Evolutionary conservation across 352 stramenopile species (phyloP).

Genomic region (Phytophthora agathidicida): DNA sequence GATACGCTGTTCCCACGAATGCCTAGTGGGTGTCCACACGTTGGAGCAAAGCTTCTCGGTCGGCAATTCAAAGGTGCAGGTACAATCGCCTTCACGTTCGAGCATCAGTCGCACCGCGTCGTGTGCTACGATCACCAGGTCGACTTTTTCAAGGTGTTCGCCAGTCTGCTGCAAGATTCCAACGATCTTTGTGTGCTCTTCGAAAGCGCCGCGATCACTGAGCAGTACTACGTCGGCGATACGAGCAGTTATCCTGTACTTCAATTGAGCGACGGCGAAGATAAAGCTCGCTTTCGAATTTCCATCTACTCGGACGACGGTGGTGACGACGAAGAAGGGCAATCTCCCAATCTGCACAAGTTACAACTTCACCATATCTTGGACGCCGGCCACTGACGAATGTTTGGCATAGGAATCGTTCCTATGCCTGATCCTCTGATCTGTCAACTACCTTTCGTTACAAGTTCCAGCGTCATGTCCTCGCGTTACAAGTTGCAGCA

Average conservation of each 20-base stretch:
- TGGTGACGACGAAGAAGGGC: conserved; percentile 10
- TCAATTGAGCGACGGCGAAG: conserved; percentile 6
- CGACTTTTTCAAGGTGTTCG: conserved; percentile 55
- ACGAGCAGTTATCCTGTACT: conserved; percentile 17
- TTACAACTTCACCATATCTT: conserved; percentile 30
- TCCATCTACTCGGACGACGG: conserved; percentile 2
- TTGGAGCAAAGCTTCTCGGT: conserved; percentile 42
- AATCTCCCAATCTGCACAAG: conserved; percentile 12
- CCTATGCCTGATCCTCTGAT: too few relatives aligned
- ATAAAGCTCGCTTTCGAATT: conserved; percentile 7
- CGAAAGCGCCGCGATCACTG: conserved; percentile 41
- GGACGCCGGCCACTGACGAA: background rate
- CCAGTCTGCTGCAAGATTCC: conserved; percentile 45
- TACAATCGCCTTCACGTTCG: conserved; percentile 53
- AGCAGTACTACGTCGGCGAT: conserved; percentile 62
- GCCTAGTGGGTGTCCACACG: conserved; percentile 17
- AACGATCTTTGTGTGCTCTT: conserved; percentile 48
- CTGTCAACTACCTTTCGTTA: too few relatives aligned
- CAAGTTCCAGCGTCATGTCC: too few relatives aligned
- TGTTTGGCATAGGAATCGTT: too few relatives aligned
- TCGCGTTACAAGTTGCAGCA: too few relatives aligned
- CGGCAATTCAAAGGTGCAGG: conserved; percentile 36
- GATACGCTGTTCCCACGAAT: conserved; percentile 56
- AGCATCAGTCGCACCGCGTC: conserved; percentile 42
- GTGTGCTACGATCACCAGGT: conserved; percentile 52